These are phyloP conservation scores for Mrakiaceae sp. DNA, from an alignment of 1,284 basidiomycete species.

Conservation along the genomic window DNA sequence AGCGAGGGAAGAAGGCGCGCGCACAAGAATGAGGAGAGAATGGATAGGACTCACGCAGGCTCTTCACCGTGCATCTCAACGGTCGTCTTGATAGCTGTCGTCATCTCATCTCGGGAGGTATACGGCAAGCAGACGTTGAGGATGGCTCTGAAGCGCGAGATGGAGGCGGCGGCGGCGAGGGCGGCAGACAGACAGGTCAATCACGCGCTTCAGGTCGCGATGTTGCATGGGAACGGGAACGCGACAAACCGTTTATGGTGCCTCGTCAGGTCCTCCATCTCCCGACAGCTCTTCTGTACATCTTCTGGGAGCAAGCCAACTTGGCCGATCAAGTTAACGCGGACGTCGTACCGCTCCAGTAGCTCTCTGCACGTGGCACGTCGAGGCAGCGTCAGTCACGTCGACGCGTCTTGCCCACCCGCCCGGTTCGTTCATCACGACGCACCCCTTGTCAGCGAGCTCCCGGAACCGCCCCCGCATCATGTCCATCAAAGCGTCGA, in stretches of 20 bases:
- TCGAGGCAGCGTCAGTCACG: neutral
- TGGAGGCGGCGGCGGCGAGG: neutral
- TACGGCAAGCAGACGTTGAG: constrained; percentile 95
- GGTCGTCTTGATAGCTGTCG: constrained; percentile 33
- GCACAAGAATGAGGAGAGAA: constrained; percentile 12
- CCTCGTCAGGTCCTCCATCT: constrained; percentile 69
- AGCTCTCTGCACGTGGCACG: constrained; percentile 45
- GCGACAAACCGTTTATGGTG: constrained; percentile 53
- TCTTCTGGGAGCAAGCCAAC: constrained; percentile 61
- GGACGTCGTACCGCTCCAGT: constrained; percentile 67
- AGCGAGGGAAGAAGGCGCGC: constrained; percentile 19
- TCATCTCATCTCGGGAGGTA: constrained; percentile 82
- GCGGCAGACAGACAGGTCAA: neutral
- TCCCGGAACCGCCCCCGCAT: constrained; percentile 73
- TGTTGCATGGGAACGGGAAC: neutral
- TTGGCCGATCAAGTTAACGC: constrained; percentile 72
- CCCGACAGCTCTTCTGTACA: constrained; percentile 57
- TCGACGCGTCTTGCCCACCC: too few relatives aligned
- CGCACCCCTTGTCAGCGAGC: constrained; percentile 70
- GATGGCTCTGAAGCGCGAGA: constrained; percentile 50
- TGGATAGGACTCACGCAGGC: too few relatives aligned
- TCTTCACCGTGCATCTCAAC: neutral
- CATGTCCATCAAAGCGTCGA: constrained; percentile 74
- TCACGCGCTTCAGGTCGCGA: too few relatives aligned
- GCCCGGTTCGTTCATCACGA: constrained; percentile 5